phyloP scores from a whole-genome alignment of 2,329 filamentous ascomycete species.

The Fusarium duplospermum region DNA sequence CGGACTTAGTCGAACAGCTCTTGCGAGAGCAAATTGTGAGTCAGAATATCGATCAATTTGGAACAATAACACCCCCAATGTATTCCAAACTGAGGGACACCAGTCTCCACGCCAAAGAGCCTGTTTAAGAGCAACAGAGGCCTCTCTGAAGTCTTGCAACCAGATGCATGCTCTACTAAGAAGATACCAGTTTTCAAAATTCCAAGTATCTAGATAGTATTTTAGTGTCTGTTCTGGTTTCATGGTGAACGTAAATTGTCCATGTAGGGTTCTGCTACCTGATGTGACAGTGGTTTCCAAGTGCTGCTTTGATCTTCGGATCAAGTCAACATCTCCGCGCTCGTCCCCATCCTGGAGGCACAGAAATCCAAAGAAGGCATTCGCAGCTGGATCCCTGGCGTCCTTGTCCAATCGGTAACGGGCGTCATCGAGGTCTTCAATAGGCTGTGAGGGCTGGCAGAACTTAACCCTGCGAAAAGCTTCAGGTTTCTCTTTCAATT shows the following conservation, averaged over 20 bases:
- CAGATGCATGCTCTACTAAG: background rate
- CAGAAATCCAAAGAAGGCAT: background rate
- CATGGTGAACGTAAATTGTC: background rate
- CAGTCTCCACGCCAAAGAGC: accelerated
- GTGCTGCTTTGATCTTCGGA: background rate
- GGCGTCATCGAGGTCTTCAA: background rate
- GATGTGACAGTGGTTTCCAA: background rate
- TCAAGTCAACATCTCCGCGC: background rate
- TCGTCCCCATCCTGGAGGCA: background rate
- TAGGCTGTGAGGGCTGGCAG: background rate
- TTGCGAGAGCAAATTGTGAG: accelerated
- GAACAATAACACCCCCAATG: background rate
- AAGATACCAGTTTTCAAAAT: background rate
- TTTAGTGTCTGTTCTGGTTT: background rate
- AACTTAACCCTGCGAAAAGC: background rate
- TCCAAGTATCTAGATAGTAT: background rate
- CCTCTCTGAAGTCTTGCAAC: background rate
- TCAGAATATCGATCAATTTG: accelerated
- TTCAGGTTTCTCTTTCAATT: background rate
- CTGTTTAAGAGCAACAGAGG: background rate
- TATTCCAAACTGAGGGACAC: background rate
- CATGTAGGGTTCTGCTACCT: background rate
- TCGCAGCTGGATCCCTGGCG: background rate
- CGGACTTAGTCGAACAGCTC: background rate
- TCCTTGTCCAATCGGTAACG: background rate